These are phyloP conservation scores for Zasmidium citrigriseum DNA, from an alignment of 2,329 filamentous ascomycete genomes.

Conservation along the genomic window DNA sequence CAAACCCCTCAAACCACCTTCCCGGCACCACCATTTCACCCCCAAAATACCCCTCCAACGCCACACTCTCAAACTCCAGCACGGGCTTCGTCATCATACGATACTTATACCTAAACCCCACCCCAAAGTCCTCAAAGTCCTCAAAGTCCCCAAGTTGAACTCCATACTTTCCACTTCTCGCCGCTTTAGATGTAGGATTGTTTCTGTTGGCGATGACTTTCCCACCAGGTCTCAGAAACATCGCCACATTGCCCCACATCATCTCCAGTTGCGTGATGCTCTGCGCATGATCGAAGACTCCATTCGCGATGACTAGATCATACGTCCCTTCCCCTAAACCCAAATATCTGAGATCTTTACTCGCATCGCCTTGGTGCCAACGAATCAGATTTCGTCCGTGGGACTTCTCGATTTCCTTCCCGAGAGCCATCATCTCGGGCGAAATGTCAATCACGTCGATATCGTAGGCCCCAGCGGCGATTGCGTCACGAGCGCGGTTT, in stretches of 20 bases:
- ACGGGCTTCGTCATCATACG: background rate
- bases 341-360: background rate
- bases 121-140: background rate
- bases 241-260: background rate
- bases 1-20: background rate
- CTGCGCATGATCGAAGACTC: constrained; percentile 2
- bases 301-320: background rate
- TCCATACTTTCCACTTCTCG: background rate
- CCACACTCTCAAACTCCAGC: background rate
- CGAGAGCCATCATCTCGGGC: background rate
- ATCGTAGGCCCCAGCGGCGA: background rate
- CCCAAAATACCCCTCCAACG: background rate
- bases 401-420: background rate
- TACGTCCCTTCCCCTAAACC: background rate
- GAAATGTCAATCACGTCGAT: constrained; percentile 5
- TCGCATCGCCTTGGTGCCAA: background rate
- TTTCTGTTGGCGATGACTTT: background rate
- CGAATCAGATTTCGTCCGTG: background rate
- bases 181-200: background rate
- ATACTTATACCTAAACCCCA: background rate
- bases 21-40: background rate
- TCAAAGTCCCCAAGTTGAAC: background rate
- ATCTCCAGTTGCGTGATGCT: background rate
- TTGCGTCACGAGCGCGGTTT: background rate
- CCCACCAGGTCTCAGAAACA: background rate